Evolutionary conservation across 768 basidiomycete species (phyloP).

Genomic region (Amanita pseudoporphyria): DNA sequence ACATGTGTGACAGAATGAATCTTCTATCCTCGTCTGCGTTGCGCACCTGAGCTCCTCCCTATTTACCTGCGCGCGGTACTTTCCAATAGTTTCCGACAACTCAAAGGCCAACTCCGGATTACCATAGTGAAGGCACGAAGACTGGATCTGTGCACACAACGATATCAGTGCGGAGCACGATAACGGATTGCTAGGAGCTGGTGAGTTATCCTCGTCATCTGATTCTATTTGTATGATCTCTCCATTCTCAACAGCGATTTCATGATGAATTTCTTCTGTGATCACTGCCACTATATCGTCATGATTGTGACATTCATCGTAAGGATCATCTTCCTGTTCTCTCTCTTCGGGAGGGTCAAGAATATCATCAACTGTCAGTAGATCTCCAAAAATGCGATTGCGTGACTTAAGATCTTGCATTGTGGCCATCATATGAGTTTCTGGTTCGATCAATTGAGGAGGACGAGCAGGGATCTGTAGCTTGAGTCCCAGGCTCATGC

Average conservation of each 20-base stretch:
- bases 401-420: not conserved
- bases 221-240: not conserved
- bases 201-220: not conserved
- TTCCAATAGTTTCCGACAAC: not conserved
- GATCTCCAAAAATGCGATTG: constrained; percentile 1
- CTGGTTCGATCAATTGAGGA: not conserved
- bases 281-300: not conserved
- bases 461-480: not conserved
- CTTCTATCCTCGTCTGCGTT: not conserved
- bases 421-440: not conserved
- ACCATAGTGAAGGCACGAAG: not conserved
- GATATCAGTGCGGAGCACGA: not conserved
- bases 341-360: not conserved
- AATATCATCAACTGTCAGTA: not conserved
- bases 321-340: not conserved
- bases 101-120: not conserved
- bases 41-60: not conserved
- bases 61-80: not conserved
- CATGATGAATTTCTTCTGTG: not conserved
- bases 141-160: not conserved
- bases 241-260: not conserved
- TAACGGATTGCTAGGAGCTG: not conserved
- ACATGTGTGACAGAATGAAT: not conserved
- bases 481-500: not conserved
- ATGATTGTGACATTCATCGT: not conserved